phyloP scores from a whole-genome alignment of 495 filamentous ascomycete species.

The Aspergillus bertholletiae region DNA sequence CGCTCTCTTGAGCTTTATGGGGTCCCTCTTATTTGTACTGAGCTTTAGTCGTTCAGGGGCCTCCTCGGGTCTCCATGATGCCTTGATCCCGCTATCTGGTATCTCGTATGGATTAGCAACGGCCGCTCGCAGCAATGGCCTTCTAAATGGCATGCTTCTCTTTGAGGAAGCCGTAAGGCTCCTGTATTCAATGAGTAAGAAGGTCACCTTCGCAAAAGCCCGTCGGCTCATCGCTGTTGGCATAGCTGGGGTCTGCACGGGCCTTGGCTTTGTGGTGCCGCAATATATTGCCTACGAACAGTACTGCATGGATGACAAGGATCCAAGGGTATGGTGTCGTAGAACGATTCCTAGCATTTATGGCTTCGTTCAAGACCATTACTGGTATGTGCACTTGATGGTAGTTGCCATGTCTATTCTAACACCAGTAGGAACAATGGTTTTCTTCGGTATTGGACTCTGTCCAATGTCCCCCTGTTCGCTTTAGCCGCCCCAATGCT shows the following conservation, averaged over 20 bases:
- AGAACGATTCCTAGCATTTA: constrained; percentile 4
- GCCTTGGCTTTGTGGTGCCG: constrained; percentile 1
- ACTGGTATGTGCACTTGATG: not conserved
- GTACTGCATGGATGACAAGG: not conserved
- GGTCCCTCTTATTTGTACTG: constrained; percentile 5
- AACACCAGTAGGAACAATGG: constrained; percentile 1
- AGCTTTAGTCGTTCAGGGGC: not conserved
- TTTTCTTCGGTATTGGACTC: constrained; percentile 7
- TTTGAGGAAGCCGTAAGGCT: constrained; percentile 5
- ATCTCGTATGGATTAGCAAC: constrained; percentile 3
- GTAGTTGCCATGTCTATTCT: not conserved
- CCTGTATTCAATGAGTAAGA: not conserved
- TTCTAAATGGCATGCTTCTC: constrained; percentile 1
- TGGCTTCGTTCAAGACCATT: constrained; percentile 7
- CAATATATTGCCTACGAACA: constrained; percentile 7
- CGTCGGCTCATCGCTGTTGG: constrained; percentile 3
- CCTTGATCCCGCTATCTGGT: not conserved
- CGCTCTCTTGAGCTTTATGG: constrained; percentile 2
- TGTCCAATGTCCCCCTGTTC: constrained; percentile 7
- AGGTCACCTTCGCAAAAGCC: not conserved
- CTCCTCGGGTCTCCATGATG: constrained; percentile 1
- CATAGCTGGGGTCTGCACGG: constrained; percentile 1
- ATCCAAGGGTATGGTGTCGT: not conserved
- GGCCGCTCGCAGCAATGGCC: constrained; percentile 4
- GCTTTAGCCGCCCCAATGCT: constrained; percentile 4